Conservation (phyloP, 805 yeast genomes). For the Citeromyces matritensis region DNA sequence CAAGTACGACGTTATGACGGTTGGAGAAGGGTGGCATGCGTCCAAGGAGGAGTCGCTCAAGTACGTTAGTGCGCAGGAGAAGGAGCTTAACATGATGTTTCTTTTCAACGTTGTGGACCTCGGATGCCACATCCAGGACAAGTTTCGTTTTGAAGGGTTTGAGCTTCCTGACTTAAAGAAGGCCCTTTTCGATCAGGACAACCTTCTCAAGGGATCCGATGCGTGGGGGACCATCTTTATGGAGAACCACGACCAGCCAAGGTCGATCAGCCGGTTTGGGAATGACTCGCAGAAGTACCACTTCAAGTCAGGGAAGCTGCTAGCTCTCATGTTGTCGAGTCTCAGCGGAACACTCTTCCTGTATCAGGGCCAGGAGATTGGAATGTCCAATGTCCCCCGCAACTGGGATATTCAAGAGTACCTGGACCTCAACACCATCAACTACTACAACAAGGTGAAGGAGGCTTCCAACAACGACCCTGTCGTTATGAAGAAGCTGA, state of each 20-base stretch:
- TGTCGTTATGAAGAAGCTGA: slow-evolving; percentile 12
- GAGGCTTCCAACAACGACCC: slow-evolving; percentile 6
- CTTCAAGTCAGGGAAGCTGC: slow-evolving; percentile 27
- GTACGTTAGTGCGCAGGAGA: slow-evolving; percentile 20
- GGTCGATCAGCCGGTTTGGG: slow-evolving; percentile 38
- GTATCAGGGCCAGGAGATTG: slow-evolving; percentile 51
- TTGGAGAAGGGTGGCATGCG: slow-evolving; percentile 37
- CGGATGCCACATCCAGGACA: slow-evolving; percentile 19
- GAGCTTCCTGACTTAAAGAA: slow-evolving; percentile 23
- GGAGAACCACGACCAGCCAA: slow-evolving; percentile 48
- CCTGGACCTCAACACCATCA: slow-evolving; percentile 30
- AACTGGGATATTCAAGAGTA: slow-evolving; percentile 33
- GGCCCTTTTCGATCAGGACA: slow-evolving; percentile 17
- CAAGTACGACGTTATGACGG: slow-evolving; percentile 37
- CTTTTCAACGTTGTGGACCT: slow-evolving; percentile 17
- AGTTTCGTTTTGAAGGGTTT: slow-evolving; percentile 18
- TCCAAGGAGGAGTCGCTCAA: slow-evolving; percentile 23
- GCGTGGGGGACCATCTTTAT: slow-evolving; percentile 41
- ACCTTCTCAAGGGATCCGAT: slow-evolving; percentile 29
- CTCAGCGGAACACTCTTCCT: slow-evolving; percentile 40
- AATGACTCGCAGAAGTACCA: slow-evolving; percentile 19
- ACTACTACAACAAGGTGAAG: slow-evolving; percentile 17
- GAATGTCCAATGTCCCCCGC: slow-evolving; percentile 31
- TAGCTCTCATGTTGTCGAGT: slow-evolving; percentile 26
- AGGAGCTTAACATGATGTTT: slow-evolving; percentile 26